Evolutionary conservation across 768 basidiomycete species (phyloP).

Genomic region (Kwoniella pini): DNA sequence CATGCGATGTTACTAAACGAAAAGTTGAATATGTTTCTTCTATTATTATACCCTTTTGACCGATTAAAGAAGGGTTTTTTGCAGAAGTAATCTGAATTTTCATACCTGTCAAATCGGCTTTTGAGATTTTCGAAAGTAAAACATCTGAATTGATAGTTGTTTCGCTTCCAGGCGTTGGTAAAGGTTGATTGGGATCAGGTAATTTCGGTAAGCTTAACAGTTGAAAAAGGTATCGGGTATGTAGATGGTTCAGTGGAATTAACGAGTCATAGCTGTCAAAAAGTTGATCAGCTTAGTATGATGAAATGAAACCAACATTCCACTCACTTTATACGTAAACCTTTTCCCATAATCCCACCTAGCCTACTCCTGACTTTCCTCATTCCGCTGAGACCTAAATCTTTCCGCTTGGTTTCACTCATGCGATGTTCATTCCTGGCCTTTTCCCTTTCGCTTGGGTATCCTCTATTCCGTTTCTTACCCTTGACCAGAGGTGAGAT

Average conservation of each 20-base stretch:
- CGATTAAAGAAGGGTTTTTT: constrained; percentile 33
- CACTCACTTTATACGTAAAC: not conserved
- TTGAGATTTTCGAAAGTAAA: constrained; percentile 39
- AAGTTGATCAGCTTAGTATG: too few relatives aligned
- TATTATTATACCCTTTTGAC: constrained; percentile 41
- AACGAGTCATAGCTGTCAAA: constrained; percentile 40
- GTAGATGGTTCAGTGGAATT: constrained; percentile 43
- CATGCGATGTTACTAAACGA: constrained; percentile 35
- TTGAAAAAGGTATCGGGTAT: constrained; percentile 38
- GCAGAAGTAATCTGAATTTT: constrained; percentile 26
- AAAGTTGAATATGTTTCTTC: constrained; percentile 52
- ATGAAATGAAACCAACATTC: too few relatives aligned
- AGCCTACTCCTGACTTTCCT: constrained; percentile 32
- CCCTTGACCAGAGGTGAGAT: constrained; percentile 30
- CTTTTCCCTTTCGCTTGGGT: constrained; percentile 16
- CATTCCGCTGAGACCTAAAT: constrained; percentile 23
- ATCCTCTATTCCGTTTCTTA: constrained; percentile 36
- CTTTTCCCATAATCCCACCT: not conserved
- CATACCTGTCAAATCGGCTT: constrained; percentile 52
- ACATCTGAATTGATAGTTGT: constrained; percentile 25
- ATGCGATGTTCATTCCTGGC: constrained; percentile 15
- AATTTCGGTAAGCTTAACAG: constrained; percentile 33
- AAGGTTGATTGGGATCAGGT: not conserved
- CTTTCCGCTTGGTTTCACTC: constrained; percentile 8
- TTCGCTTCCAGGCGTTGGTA: not conserved